Percentiles rank a stretch among this genome's conserved stretches.
Evolutionary conservation across 164 flowering plant species (phyloP).

Genomic region (Umbilicus rupestris): DNA sequence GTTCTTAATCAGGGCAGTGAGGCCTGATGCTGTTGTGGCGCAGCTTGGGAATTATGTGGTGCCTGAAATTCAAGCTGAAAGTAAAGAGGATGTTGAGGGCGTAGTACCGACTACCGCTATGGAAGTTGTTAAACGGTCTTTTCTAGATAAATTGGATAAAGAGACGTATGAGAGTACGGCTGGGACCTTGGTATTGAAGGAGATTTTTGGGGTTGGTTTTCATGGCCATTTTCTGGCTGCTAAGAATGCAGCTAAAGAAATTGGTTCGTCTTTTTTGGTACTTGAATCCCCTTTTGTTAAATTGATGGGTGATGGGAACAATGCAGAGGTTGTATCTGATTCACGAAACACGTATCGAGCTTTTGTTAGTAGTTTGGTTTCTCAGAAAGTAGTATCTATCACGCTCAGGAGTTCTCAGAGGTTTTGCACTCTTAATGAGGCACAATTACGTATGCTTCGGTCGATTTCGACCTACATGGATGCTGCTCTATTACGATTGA

Average conservation of each 20-base stretch:
- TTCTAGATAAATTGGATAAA: slow-evolving; percentile 46
- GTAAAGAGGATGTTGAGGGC: slow-evolving; percentile 5
- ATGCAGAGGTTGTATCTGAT: slow-evolving; percentile 14
- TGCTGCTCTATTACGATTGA: slow-evolving; percentile 10
- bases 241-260: slow-evolving; percentile 59
- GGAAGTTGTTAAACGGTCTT: slow-evolving; percentile 56
- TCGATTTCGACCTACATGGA: slow-evolving; percentile 31
- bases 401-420: slow-evolving; percentile 21
- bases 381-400: slow-evolving; percentile 27
- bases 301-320: slow-evolving; percentile 11
- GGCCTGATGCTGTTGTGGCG: slow-evolving; percentile 69
- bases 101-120: slow-evolving; percentile 56
- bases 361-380: slow-evolving; percentile 39
- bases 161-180: slow-evolving; percentile 69
- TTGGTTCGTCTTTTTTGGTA: slow-evolving; percentile 49
- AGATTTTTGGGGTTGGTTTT: slow-evolving; percentile 73
- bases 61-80: slow-evolving; percentile 16
- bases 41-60: slow-evolving; percentile 33
- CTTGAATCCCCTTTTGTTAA: slow-evolving; percentile 50
- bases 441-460: slow-evolving; percentile 37
- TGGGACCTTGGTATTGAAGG: slow-evolving; percentile 51
- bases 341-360: slow-evolving; percentile 23
- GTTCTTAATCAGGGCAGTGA: slow-evolving; percentile 45
- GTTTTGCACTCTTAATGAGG: slow-evolving; percentile 27
- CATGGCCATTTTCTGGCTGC: slow-evolving; percentile 69